phyloP scores from a whole-genome alignment of 2,329 filamentous ascomycete species.

The Sporothrix variecibatus region DNA sequence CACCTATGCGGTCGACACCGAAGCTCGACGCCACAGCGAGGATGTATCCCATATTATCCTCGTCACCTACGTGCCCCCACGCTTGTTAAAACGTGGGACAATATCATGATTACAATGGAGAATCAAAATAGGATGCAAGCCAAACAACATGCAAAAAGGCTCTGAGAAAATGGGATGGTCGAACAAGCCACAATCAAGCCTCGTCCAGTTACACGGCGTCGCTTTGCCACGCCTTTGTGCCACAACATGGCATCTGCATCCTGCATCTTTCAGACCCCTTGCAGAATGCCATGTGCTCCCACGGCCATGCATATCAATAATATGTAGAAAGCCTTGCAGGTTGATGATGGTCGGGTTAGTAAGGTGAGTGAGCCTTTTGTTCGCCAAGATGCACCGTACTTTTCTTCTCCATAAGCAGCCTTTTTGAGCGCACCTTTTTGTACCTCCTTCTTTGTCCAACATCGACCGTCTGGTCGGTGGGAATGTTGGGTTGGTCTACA shows the following conservation, averaged over 20 bases:
- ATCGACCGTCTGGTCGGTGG: neutral
- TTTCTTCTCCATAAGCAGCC: neutral
- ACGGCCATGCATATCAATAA: neutral
- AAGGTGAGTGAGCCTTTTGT: too few species aligned
- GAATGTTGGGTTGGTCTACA: neutral
- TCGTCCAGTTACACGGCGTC: neutral
- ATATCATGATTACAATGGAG: neutral
- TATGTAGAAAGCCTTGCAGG: neutral
- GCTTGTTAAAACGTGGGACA: neutral
- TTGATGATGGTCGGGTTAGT: too few species aligned
- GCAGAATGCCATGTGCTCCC: neutral
- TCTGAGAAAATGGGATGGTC: neutral
- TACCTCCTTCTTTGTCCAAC: neutral
- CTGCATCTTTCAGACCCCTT: neutral
- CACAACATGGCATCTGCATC: neutral
- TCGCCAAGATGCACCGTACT: too few species aligned
- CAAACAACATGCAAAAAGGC: neutral
- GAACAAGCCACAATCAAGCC: neutral
- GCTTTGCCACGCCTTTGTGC: neutral
- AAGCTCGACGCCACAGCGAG: neutral
- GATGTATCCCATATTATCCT: neutral
- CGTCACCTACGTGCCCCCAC: neutral
- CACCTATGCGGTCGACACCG: neutral
- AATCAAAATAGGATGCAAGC: neutral
- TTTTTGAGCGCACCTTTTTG: too few species aligned